Conservation (phyloP, 768 basidiomycete species). For the Lyophyllum shimeji region DNA sequence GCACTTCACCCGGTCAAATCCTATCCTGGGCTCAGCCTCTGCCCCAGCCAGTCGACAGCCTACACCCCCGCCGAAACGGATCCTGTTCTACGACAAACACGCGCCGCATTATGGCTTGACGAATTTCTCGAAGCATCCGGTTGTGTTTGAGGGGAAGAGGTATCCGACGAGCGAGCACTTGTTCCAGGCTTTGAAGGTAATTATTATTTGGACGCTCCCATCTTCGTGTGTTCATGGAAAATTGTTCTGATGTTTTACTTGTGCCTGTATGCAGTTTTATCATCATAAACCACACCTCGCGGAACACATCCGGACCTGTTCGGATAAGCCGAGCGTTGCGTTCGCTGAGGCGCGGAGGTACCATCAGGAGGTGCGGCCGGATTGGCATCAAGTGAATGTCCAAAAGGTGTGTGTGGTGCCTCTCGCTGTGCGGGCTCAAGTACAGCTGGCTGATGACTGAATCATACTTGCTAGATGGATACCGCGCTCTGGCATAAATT, state of each 20-base stretch:
- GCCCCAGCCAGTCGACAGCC: too few species aligned
- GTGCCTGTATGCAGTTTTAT: slow-evolving; percentile 48
- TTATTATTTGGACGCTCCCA: background rate
- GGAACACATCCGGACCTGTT: slow-evolving; percentile 64
- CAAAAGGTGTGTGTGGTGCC: slow-evolving; percentile 51
- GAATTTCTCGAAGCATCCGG: slow-evolving; percentile 67
- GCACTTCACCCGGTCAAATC: slow-evolving; percentile 7
- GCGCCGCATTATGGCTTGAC: slow-evolving; percentile 70
- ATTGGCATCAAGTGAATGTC: slow-evolving; percentile 69
- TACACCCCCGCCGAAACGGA: slow-evolving; percentile 28
- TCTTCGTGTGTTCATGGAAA: background rate
- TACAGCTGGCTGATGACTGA: background rate
- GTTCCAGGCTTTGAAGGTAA: slow-evolving; percentile 72
- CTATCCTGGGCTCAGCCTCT: background rate
- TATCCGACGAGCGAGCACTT: slow-evolving; percentile 79
- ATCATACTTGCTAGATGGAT: slow-evolving; percentile 56
- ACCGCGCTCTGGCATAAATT: slow-evolving; percentile 65
- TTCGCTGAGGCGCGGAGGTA: slow-evolving; percentile 67
- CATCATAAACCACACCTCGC: slow-evolving; percentile 59
- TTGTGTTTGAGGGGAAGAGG: slow-evolving; percentile 54
- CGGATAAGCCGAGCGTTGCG: slow-evolving; percentile 56
- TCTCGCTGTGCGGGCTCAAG: background rate
- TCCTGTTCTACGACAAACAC: slow-evolving; percentile 65
- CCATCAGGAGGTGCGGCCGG: slow-evolving; percentile 54
- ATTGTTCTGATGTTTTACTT: background rate